phyloP scores from a whole-genome alignment of 371 early-diverging fungal genomes.

The Dentiscutata heterogama region DNA sequence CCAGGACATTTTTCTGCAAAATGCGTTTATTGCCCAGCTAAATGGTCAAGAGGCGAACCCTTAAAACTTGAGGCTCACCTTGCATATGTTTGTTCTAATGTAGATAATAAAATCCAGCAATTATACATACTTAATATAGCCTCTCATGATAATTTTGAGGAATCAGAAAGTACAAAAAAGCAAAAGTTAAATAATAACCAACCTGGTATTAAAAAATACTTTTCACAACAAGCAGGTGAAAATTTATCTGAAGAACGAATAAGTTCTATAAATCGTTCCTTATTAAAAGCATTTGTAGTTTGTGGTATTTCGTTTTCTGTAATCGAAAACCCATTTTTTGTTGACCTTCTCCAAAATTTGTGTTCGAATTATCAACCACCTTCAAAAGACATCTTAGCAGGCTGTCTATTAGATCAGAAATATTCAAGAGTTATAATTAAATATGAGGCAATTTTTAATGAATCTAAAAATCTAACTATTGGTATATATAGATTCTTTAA shows the following conservation, averaged over 20 bases:
- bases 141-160: background rate
- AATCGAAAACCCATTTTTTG: background rate
- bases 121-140: background rate
- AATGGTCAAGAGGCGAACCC: background rate
- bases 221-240: background rate
- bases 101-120: background rate
- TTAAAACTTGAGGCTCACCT: too few species aligned
- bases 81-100: background rate
- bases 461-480: background rate
- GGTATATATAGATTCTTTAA: background rate
- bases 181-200: background rate
- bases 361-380: background rate
- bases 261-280: background rate
- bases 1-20: background rate
- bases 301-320: background rate
- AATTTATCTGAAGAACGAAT: slow-evolving; percentile 1
- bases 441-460: background rate
- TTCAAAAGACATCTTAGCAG: background rate
- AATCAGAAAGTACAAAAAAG: background rate
- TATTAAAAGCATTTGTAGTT: background rate
- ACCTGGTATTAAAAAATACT: background rate
- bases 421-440: background rate
- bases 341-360: background rate
- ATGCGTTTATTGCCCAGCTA: background rate
- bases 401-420: background rate